Evolutionary conservation across 2,329 filamentous ascomycete species (phyloP), one percentile per base, ranked within the genome.

Genomic region (Leptographium procerum): DNA sequence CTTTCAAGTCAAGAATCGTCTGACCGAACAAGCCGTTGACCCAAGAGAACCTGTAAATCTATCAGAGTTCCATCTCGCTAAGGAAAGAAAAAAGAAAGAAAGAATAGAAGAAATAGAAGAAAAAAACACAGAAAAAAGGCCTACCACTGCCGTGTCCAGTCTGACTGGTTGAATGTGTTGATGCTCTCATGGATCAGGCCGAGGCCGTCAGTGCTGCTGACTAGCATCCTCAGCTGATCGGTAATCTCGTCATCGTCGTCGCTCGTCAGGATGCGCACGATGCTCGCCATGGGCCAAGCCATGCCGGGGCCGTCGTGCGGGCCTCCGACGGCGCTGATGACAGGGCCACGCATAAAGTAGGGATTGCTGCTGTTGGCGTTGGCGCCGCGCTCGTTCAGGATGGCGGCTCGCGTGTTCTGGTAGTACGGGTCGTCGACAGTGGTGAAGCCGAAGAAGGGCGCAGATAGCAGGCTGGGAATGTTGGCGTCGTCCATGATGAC

Each of bases 31-130:
- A 81, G 0, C 87, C 89, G 67, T 94, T 94, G n/a, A 88, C 89
- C 89, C 89, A 94, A 1, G 88, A 87, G 67, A 95, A 94, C 87
- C 87, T 90, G 60, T n/a, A n/a, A n/a, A n/a, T n/a, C n/a, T n/a
- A n/a, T n/a, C n/a, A n/a, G n/a, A n/a, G n/a, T n/a, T n/a, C n/a
- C n/a, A n/a, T n/a, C n/a, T n/a, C n/a, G n/a, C n/a, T n/a, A n/a
- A n/a, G n/a, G n/a, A n/a, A n/a, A n/a, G n/a, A n/a, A n/a, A n/a
- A n/a, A n/a, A n/a, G n/a, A n/a, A n/a, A n/a, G n/a, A n/a, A n/a
- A n/a, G n/a, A n/a, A n/a, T n/a, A n/a, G n/a, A n/a, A n/a, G n/a
- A n/a, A n/a, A n/a, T n/a, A n/a, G n/a, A n/a, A 19, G 31, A 24
- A 3, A 50, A 24, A 36, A 26, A 50, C 26, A n/a, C 2, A 11